Percentiles rank a stretch among this genome's conserved stretches.
Conservation (phyloP, 345 rosid species). For the Boechera stricta region DNA sequence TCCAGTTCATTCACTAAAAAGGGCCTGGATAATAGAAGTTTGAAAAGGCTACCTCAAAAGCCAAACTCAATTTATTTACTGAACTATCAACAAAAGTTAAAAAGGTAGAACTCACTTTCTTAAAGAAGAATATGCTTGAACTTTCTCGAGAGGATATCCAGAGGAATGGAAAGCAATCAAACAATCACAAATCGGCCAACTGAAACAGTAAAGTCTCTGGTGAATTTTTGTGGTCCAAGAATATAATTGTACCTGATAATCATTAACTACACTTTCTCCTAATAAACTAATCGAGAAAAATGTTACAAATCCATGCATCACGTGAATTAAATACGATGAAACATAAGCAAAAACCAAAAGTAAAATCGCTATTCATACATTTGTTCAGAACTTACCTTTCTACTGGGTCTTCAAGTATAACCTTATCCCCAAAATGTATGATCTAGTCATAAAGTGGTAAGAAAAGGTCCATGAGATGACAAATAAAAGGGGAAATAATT, state of each 20-base stretch:
- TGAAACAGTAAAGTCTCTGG: slow-evolving; percentile 57
- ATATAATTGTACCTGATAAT: slow-evolving; percentile 25
- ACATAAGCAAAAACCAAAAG: slow-evolving; percentile 1
- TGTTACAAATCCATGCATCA: slow-evolving; percentile 32
- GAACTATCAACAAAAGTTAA: slow-evolving; percentile 26
- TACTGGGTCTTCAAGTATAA: slow-evolving; percentile 84
- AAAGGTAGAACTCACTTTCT: slow-evolving; percentile 69
- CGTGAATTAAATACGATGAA: slow-evolving; percentile 22
- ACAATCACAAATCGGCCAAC: slow-evolving; percentile 98
- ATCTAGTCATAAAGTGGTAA: slow-evolving; percentile 54
- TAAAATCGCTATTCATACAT: slow-evolving; percentile 7
- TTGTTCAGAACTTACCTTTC: slow-evolving; percentile 63
- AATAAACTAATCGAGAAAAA: slow-evolving; percentile 30
- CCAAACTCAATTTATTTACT: slow-evolving; percentile 18
- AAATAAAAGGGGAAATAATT: background rate
- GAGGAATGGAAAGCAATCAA: slow-evolving; percentile 91
- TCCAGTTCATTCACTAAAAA: slow-evolving; percentile 91
- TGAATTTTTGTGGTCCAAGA: slow-evolving; percentile 34
- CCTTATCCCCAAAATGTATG: slow-evolving; percentile 81
- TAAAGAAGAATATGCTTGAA: slow-evolving; percentile 73
- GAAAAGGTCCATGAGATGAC: slow-evolving; percentile 25
- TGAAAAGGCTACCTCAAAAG: slow-evolving; percentile 32
- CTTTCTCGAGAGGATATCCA: slow-evolving; percentile 92
- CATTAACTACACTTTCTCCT: slow-evolving; percentile 9
- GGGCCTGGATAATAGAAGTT: slow-evolving; percentile 67